These are phyloP conservation scores for Lodderomyces orthopsilosis DNA, from an alignment of 1,139 yeast genomes.

Conservation along the genomic window DNA sequence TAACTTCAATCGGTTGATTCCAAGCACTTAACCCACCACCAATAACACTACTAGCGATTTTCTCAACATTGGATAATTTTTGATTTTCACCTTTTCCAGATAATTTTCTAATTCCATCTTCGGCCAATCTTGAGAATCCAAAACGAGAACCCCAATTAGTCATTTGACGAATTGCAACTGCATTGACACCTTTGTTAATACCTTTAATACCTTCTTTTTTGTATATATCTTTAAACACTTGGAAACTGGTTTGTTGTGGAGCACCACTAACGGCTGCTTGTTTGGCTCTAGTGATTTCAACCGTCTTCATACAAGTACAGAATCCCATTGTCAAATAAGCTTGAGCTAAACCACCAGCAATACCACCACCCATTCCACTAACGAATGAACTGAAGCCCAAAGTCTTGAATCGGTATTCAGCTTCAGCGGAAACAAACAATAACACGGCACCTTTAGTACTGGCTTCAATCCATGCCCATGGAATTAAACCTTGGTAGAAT, in stretches of 20 bases:
- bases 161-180: slow-evolving; percentile 98
- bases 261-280: slow-evolving; percentile 64
- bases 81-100: slow-evolving; percentile 62
- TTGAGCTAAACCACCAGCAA: slow-evolving; percentile 92
- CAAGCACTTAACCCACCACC: slow-evolving; percentile 99
- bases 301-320: slow-evolving; percentile 97
- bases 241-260: slow-evolving; percentile 71
- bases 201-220: slow-evolving; percentile 86
- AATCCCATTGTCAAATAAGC: slow-evolving; percentile 96
- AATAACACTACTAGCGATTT: slow-evolving; percentile 78
- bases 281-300: slow-evolving; percentile 88
- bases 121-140: slow-evolving; percentile 89
- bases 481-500: slow-evolving; percentile 94
- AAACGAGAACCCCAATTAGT: slow-evolving; percentile 99
- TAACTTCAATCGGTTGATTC: slow-evolving; percentile 98
- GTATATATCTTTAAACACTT: slow-evolving; percentile 83
- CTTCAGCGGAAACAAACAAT: slow-evolving; percentile 87
- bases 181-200: slow-evolving; percentile 96
- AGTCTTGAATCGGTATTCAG: slow-evolving; percentile 70
- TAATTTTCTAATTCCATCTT: slow-evolving; percentile 67
- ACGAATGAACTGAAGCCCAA: slow-evolving; percentile 70
- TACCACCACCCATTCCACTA: slow-evolving; percentile 94
- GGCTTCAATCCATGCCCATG: slow-evolving; percentile 99
- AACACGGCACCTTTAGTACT: slow-evolving; percentile 98
- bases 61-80: slow-evolving; percentile 70